Base-by-base conservation (phyloP, 345 rosid species). In the Mallotus nudiflorus region DNA sequence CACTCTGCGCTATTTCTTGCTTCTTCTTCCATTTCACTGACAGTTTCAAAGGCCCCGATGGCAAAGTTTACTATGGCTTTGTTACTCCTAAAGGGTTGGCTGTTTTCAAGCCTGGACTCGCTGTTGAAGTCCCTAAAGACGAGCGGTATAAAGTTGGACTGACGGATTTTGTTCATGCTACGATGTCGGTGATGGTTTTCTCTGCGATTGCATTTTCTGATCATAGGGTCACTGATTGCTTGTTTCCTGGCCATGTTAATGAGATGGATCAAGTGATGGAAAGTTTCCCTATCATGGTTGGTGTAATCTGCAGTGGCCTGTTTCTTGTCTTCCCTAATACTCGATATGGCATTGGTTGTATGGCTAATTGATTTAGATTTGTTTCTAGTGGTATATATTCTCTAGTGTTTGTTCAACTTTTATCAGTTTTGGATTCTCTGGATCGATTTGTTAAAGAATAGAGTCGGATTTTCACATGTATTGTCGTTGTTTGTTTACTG, bases 231-330 rank as follows among this genome's bases (percentile, higher is more conserved):
- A 88, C 91, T 0, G 71, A 74, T 9, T 88, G 93, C 51, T 48
- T 88, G 80, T 78, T 90, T 52, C 88, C 91, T 0, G 86, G 89
- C 44, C 87, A 86, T 31, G 84, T 78, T 73, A 85, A 88, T 81
- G 93, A 90, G 74, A 82, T 90, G 84, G 88, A 85, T 63, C 89
- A 90, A 71, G 85, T 90, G n/a, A 86, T 88, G 93, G 96, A 90
- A 78, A 88, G 93, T 68, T 88, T 90, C 18, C 96, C 96, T 11
- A 63, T 88, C 40, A 90, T 90, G 93, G 87, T 88, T 22, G 93
- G 96, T 25, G 73, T 88, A 48, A 79, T 88, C 69, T 86, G 90
- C 66, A 88, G 93, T 76, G 84, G 87, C 27, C 55, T 90, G 81
- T 90, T 90, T 69, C 86, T 90, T 24, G 85, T 87, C 44, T 90